Conservation (phyloP, 2,329 filamentous ascomycete genomes). For the Diaporthe helianthi region DNA sequence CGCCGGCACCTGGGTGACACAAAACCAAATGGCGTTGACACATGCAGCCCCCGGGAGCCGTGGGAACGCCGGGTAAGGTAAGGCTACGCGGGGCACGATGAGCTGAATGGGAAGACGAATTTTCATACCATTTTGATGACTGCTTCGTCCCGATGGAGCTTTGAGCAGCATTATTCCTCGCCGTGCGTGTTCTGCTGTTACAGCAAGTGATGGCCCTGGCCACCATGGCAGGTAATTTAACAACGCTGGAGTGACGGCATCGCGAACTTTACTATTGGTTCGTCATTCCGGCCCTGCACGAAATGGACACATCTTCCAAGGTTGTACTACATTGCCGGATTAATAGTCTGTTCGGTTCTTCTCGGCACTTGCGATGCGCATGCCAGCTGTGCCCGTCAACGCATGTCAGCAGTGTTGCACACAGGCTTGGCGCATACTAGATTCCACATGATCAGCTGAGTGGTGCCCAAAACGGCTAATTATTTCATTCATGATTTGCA, state of each 20-base stretch:
- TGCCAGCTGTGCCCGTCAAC: not conserved
- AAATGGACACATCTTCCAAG: not conserved
- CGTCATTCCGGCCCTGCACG: not conserved
- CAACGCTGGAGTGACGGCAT: not conserved
- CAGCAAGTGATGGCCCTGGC: not conserved
- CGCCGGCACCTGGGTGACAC: no score
- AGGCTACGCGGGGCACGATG: no score
- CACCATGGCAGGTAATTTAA: no score
- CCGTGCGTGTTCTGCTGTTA: not conserved
- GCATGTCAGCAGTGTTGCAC: not conserved
- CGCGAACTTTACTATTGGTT: not conserved
- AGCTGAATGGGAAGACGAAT: no score
- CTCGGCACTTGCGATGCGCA: not conserved
- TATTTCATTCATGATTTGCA: not conserved
- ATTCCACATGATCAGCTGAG: not conserved
- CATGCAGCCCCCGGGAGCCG: no score
- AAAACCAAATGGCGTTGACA: no score
- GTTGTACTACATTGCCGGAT: not conserved
- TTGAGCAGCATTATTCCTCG: not conserved
- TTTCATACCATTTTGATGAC: no score
- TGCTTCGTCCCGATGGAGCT: no score
- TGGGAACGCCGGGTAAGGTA: no score
- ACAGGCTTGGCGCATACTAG: not conserved
- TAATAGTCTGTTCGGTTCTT: no score
- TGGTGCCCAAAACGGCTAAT: not conserved